Conservation (phyloP, 2,329 filamentous ascomycete species). For the Rhinocladiella mackenziei region DNA sequence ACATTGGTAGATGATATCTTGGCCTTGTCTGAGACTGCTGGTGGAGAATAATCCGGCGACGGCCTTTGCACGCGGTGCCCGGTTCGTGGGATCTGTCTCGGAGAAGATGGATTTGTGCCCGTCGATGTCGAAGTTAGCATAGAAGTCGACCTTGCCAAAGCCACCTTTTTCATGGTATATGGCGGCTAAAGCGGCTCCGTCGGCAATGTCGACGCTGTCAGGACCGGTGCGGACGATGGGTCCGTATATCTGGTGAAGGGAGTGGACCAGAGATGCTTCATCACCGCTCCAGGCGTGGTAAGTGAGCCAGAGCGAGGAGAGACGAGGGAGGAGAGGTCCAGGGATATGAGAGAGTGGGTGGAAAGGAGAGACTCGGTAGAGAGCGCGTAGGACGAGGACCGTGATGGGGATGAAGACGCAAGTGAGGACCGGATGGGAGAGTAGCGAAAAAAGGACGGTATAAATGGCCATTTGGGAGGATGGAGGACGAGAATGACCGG, state of each 20-base stretch:
- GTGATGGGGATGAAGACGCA: slow-evolving; percentile 16
- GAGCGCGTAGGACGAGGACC: slow-evolving; percentile 15
- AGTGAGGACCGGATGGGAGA: slow-evolving; percentile 10
- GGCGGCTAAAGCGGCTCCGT: slow-evolving; percentile 44
- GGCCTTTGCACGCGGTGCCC: slow-evolving; percentile 48
- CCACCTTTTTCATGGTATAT: slow-evolving; percentile 53
- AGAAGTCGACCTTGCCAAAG: slow-evolving; percentile 51
- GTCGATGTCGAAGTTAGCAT: slow-evolving; percentile 56
- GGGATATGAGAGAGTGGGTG: slow-evolving; percentile 42
- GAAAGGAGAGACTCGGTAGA: slow-evolving; percentile 36
- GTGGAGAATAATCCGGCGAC: slow-evolving; percentile 50
- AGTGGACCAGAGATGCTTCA: slow-evolving; percentile 32
- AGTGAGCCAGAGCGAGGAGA: slow-evolving; percentile 35
- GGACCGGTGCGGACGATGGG: slow-evolving; percentile 39
- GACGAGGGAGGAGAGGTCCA: slow-evolving; percentile 37
- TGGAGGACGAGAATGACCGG: background rate
- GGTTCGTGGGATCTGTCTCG: slow-evolving; percentile 36
- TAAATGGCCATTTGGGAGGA: slow-evolving; percentile 13
- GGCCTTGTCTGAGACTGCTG: slow-evolving; percentile 41
- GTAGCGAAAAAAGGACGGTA: slow-evolving; percentile 8
- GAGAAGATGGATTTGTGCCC: slow-evolving; percentile 52
- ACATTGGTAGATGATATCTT: slow-evolving; percentile 39
- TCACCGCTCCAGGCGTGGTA: slow-evolving; percentile 36
- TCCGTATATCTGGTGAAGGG: slow-evolving; percentile 36
- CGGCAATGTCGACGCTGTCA: slow-evolving; percentile 42